phyloP scores from a whole-genome alignment of 768 basidiomycete genomes.

The Saitozyma sp. region DNA sequence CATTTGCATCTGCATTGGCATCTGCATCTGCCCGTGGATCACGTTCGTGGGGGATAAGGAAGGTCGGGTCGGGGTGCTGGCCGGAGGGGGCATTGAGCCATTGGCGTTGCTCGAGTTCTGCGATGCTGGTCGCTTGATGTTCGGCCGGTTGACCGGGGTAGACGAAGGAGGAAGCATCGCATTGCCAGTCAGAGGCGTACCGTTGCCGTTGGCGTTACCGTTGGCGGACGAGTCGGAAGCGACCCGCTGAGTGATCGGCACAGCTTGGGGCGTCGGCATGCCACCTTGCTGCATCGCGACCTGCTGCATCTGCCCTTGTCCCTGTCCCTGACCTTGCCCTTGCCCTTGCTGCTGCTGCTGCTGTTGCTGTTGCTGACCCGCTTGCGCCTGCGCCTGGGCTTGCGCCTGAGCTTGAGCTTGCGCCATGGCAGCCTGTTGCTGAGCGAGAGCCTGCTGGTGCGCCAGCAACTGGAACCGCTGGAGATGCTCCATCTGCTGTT shows the following conservation, averaged over 20 bases:
- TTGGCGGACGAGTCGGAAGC: neutral
- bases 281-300: neutral
- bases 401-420: slow-evolving; percentile 12
- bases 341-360: neutral
- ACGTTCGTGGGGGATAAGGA: slow-evolving; percentile 16
- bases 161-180: slow-evolving; percentile 8
- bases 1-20: slow-evolving; percentile 1
- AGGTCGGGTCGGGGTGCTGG: slow-evolving; percentile 11
- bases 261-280: neutral
- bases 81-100: slow-evolving; percentile 14
- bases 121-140: slow-evolving; percentile 12
- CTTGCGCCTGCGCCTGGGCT: slow-evolving; percentile 1
- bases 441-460: slow-evolving; percentile 24
- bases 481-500: slow-evolving; percentile 35
- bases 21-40: slow-evolving; percentile 5
- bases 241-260: too few relatives aligned
- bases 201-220: slow-evolving; percentile 2
- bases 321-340: neutral
- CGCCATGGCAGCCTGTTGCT: slow-evolving; percentile 4
- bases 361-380: neutral
- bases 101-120: slow-evolving; percentile 4
- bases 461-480: slow-evolving; percentile 31
- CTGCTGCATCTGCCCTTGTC: too few relatives aligned
- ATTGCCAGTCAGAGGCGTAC: slow-evolving; percentile 1
- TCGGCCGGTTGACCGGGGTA: slow-evolving; percentile 6